phyloP scores from a whole-genome alignment of 345 rosid genomes.

The Garcia nutans region DNA sequence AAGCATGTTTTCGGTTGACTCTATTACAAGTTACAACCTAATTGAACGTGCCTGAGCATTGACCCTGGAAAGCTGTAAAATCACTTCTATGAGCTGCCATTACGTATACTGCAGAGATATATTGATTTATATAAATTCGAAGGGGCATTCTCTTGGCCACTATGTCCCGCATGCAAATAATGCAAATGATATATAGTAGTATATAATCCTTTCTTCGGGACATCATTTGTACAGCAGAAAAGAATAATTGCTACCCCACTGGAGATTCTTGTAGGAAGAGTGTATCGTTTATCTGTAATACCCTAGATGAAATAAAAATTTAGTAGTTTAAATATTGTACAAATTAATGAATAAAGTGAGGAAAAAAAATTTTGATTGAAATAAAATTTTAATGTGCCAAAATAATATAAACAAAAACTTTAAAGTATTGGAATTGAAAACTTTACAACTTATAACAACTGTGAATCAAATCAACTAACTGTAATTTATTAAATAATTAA shows the following conservation, averaged over 20 bases:
- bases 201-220: not conserved
- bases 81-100: not conserved
- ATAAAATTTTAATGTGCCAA: too few species aligned
- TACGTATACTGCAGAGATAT: not conserved
- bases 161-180: not conserved
- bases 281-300: not conserved
- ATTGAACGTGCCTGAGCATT: not conserved
- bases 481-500: too few species aligned
- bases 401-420: too few species aligned
- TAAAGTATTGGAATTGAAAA: too few species aligned
- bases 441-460: too few species aligned
- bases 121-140: not conserved
- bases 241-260: not conserved
- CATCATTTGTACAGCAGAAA: not conserved
- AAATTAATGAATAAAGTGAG: too few species aligned
- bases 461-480: too few species aligned
- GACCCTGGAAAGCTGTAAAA: not conserved
- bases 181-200: not conserved
- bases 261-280: not conserved
- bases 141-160: not conserved
- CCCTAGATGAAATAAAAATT: too few species aligned
- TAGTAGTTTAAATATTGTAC: too few species aligned
- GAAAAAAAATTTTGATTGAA: too few species aligned
- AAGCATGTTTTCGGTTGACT: slow-evolving; percentile 1
- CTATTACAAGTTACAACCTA: not conserved